phyloP scores from a whole-genome alignment of 805 yeast genomes.

The Suhomyces tanzawaensis region DNA sequence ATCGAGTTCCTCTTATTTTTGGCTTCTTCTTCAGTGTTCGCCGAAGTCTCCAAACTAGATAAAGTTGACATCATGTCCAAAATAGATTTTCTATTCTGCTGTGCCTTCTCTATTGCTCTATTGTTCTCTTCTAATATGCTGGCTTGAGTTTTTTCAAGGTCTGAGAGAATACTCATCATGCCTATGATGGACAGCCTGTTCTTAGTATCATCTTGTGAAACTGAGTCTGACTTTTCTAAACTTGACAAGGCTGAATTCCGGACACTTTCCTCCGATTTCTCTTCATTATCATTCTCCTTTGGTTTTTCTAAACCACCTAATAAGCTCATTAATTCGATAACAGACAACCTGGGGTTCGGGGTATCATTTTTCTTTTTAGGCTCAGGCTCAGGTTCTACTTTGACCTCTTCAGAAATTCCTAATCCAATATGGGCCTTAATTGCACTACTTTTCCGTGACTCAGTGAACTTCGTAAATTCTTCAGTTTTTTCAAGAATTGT shows the following conservation, averaged over 20 bases:
- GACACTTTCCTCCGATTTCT: not conserved
- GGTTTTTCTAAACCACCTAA: slow-evolving; percentile 18
- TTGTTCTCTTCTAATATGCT: slow-evolving; percentile 9
- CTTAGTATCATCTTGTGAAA: not conserved
- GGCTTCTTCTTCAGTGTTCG: not conserved
- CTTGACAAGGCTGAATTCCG: not conserved
- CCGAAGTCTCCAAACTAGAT: slow-evolving; percentile 15
- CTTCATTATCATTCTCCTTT: not conserved
- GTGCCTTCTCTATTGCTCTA: slow-evolving; percentile 7
- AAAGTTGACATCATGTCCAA: slow-evolving; percentile 33
- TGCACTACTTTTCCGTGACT: not conserved
- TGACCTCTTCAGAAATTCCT: not conserved
- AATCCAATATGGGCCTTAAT: not conserved
- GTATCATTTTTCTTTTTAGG: slow-evolving; percentile 1
- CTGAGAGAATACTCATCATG: slow-evolving; percentile 15
- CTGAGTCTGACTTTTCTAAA: not conserved
- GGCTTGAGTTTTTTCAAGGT: slow-evolving; percentile 12
- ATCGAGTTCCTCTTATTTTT: slow-evolving; percentile 19
- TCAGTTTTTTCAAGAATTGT: slow-evolving; percentile 13
- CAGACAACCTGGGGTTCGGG: slow-evolving; percentile 18
- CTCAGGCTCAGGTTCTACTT: not conserved
- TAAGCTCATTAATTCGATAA: slow-evolving; percentile 29
- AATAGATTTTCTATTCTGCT: slow-evolving; percentile 26
- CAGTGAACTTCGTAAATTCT: slow-evolving; percentile 13
- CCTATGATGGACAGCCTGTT: slow-evolving; percentile 13